phyloP scores from a whole-genome alignment of 345 rosid genomes.

The Corymbia maculata region DNA sequence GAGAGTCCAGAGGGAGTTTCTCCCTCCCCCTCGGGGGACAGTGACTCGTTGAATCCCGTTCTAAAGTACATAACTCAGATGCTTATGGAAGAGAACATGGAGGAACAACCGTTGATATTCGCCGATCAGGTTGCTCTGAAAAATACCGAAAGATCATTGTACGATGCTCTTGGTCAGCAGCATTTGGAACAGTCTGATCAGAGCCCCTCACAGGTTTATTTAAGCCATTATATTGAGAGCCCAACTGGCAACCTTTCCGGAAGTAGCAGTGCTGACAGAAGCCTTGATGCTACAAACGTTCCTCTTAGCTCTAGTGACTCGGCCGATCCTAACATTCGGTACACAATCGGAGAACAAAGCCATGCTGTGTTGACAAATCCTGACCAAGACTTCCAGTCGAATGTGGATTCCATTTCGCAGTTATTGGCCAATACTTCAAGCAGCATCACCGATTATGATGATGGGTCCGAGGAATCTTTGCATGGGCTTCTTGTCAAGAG shows the following conservation, averaged over 20 bases:
- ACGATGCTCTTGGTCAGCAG: slow-evolving; percentile 39
- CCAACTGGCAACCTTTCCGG: slow-evolving; percentile 4
- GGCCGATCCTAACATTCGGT: neutral
- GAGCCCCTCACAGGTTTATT: neutral
- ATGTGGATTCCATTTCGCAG: neutral
- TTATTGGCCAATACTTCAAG: neutral
- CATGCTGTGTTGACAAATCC: neutral
- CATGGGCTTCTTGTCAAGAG: neutral
- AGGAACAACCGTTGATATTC: slow-evolving; percentile 36
- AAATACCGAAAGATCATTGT: slow-evolving; percentile 58
- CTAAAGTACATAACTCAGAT: slow-evolving; percentile 52
- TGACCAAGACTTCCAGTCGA: neutral
- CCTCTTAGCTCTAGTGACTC: neutral
- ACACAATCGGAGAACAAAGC: neutral
- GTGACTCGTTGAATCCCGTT: slow-evolving; percentile 33
- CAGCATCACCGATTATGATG: neutral
- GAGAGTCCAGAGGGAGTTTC: neutral
- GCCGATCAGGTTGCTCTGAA: slow-evolving; percentile 49
- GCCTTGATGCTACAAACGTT: neutral
- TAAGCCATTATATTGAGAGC: slow-evolving; percentile 3
- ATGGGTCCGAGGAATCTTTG: neutral
- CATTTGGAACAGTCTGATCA: slow-evolving; percentile 2
- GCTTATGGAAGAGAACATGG: slow-evolving; percentile 71
- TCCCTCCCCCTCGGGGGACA: slow-evolving; percentile 26
- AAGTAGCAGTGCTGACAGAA: slow-evolving; percentile 11